A percentile compares a stretch with the other conserved stretches of the same genome.
Evolutionary conservation across 345 rosid genomes (phyloP).

Genomic region (Draba incana): DNA sequence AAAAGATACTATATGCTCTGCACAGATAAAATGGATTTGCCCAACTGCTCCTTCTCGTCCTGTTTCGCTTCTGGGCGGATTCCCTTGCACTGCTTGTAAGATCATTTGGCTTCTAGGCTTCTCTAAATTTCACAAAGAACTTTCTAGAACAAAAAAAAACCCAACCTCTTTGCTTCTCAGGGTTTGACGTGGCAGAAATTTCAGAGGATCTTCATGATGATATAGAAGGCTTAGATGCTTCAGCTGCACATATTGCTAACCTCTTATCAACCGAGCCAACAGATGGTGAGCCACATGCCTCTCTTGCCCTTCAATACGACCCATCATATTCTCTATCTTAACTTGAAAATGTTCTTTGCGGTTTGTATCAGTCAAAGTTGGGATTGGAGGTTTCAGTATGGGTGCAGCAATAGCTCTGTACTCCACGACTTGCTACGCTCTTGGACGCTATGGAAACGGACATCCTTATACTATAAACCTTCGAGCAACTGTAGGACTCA

Average conservation of each 20-base stretch:
- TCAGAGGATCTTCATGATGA: conserved; percentile 74
- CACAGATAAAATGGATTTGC: conserved; percentile 84
- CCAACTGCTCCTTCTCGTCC: conserved; percentile 87
- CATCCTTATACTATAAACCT: conserved; percentile 53
- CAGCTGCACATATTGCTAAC: conserved; percentile 80
- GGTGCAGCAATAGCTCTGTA: conserved; percentile 75
- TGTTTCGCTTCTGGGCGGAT: conserved; percentile 67
- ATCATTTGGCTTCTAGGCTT: conserved; percentile 7
- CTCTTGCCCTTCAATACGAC: not conserved
- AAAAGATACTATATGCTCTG: conserved; percentile 1
- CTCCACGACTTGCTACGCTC: conserved; percentile 61
- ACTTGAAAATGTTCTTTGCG: conserved; percentile 15
- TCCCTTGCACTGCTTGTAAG: conserved; percentile 86
- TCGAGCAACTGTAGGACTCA: conserved; percentile 61
- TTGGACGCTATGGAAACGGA: conserved; percentile 59
- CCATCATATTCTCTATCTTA: conserved; percentile 19
- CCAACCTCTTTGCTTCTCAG: conserved; percentile 42
- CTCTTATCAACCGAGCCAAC: conserved; percentile 74
- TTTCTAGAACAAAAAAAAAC: not conserved
- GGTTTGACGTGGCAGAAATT: conserved; percentile 73
- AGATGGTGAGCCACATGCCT: conserved; percentile 50
- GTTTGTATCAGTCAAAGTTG: conserved; percentile 53
- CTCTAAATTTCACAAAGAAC: conserved; percentile 12
- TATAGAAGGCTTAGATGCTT: conserved; percentile 74
- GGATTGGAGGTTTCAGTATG: conserved; percentile 85